phyloP scores from a whole-genome alignment of 2,329 filamentous ascomycete species.

The Penicillium digitatum region DNA sequence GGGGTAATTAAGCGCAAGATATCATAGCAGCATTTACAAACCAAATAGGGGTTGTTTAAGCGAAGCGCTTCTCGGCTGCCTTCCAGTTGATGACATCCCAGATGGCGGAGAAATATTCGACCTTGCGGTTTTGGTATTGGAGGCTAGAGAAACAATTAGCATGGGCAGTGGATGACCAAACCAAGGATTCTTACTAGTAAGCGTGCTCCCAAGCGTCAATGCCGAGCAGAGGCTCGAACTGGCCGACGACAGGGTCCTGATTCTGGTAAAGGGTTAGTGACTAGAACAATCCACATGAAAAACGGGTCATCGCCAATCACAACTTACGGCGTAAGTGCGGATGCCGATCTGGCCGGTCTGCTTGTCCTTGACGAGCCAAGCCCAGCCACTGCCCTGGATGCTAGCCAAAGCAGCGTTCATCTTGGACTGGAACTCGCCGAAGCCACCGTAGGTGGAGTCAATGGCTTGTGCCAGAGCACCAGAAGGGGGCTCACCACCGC shows the following conservation, averaged over 20 bases:
- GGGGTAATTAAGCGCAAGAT: background rate
- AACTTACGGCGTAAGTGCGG: conserved; percentile 59
- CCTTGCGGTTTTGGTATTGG: conserved; percentile 96
- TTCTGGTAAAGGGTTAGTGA: conserved; percentile 48
- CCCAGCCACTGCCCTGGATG: conserved; percentile 64
- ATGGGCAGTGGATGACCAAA: background rate
- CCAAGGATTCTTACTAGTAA: conserved; percentile 61
- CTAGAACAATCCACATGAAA: background rate
- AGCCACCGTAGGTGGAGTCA: conserved; percentile 55
- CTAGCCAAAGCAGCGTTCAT: conserved; percentile 62
- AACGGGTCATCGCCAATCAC: background rate
- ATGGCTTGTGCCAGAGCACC: conserved; percentile 57
- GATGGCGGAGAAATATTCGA: conserved; percentile 87
- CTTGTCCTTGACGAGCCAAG: conserved; percentile 60
- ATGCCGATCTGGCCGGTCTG: conserved; percentile 56
- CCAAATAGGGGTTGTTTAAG: conserved; percentile 35
- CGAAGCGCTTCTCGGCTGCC: conserved; percentile 73
- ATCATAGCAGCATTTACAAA: conserved; percentile 10
- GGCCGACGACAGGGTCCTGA: conserved; percentile 83
- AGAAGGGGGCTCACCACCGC: conserved; percentile 60
- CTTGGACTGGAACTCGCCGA: conserved; percentile 59
- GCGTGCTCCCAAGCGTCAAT: conserved; percentile 97
- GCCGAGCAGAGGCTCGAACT: conserved; percentile 75
- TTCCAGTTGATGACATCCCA: conserved; percentile 98
- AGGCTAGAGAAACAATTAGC: conserved; percentile 49